phyloP scores from a whole-genome alignment of 352 stramenopile genomes.

The Phytophthora idaei region DNA sequence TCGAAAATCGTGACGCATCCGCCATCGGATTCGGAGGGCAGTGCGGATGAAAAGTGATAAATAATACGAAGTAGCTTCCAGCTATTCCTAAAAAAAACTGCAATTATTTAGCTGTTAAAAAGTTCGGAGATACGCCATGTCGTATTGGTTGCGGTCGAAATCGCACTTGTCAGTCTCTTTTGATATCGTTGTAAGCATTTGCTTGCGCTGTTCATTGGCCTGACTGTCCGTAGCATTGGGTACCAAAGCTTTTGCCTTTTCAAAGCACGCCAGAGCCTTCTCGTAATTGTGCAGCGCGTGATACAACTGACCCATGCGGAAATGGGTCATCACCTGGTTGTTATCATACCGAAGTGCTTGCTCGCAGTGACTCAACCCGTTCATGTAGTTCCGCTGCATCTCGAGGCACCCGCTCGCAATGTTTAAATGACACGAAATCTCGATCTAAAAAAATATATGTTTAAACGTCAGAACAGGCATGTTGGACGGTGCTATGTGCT shows the following conservation, averaged over 20 bases:
- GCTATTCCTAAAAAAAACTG: background rate
- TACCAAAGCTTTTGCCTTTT: slow-evolving; percentile 22
- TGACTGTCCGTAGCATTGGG: background rate
- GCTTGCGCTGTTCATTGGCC: slow-evolving; percentile 10
- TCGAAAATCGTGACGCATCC: slow-evolving; percentile 55
- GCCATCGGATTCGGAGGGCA: slow-evolving; percentile 20
- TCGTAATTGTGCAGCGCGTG: slow-evolving; percentile 58
- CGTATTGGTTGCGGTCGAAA: slow-evolving; percentile 73
- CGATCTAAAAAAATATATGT: slow-evolving; percentile 23
- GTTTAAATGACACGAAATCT: slow-evolving; percentile 69
- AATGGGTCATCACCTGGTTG: slow-evolving; percentile 41
- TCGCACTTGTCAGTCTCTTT: slow-evolving; percentile 63
- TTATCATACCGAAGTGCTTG: slow-evolving; percentile 43
- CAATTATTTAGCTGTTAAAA: slow-evolving; percentile 23
- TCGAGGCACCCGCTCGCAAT: slow-evolving; percentile 66
- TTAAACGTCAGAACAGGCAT: slow-evolving; percentile 4
- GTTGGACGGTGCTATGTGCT: background rate
- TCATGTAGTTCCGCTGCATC: slow-evolving; percentile 59
- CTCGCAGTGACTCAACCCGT: slow-evolving; percentile 49
- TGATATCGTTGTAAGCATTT: slow-evolving; percentile 37
- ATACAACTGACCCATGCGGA: slow-evolving; percentile 59
- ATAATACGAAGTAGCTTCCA: background rate
- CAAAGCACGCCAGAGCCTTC: slow-evolving; percentile 45
- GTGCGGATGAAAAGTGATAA: slow-evolving; percentile 13
- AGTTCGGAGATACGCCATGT: slow-evolving; percentile 51